Evolutionary conservation across 768 basidiomycete species (phyloP).

Genomic region (Boletus fagicola): DNA sequence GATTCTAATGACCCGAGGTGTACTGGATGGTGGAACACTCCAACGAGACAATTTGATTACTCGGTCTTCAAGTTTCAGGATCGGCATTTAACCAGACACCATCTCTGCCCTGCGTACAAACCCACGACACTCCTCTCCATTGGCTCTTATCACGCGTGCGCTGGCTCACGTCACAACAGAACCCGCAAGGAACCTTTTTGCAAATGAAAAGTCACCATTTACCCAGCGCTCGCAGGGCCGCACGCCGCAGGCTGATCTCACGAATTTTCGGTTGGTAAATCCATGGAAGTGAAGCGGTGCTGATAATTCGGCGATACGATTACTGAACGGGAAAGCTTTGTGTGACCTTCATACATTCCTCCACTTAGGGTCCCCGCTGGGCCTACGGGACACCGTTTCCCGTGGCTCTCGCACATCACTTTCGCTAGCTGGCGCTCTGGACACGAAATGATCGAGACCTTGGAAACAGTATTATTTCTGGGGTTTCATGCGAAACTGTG

Average conservation of each 20-base stretch:
- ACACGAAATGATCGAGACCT: neutral
- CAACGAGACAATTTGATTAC: neutral
- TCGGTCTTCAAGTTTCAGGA: slow-evolving; percentile 1
- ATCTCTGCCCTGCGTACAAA: neutral
- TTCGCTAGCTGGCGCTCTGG: neutral
- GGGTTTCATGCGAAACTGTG: slow-evolving; percentile 10
- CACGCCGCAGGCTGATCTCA: slow-evolving; percentile 16
- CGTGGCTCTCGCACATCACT: slow-evolving; percentile 3
- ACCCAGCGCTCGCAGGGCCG: slow-evolving; percentile 1
- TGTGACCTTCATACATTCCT: neutral
- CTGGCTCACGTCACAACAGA: neutral
- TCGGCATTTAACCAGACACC: neutral
- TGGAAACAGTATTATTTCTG: neutral
- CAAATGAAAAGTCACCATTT: neutral
- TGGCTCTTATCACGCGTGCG: neutral
- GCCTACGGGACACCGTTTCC: slow-evolving; percentile 6
- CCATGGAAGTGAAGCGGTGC: slow-evolving; percentile 13
- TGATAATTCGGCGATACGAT: slow-evolving; percentile 23
- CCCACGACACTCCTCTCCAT: too few species aligned
- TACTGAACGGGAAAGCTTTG: slow-evolving; percentile 5
- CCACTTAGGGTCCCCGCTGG: slow-evolving; percentile 1
- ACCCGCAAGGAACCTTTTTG: neutral
- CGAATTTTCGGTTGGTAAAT: slow-evolving; percentile 20
- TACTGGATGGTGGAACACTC: slow-evolving; percentile 3
- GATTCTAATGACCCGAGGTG: neutral